Base-by-base conservation (phyloP, 495 filamentous ascomycete genomes). In the Cenococcum geophilum region DNA sequence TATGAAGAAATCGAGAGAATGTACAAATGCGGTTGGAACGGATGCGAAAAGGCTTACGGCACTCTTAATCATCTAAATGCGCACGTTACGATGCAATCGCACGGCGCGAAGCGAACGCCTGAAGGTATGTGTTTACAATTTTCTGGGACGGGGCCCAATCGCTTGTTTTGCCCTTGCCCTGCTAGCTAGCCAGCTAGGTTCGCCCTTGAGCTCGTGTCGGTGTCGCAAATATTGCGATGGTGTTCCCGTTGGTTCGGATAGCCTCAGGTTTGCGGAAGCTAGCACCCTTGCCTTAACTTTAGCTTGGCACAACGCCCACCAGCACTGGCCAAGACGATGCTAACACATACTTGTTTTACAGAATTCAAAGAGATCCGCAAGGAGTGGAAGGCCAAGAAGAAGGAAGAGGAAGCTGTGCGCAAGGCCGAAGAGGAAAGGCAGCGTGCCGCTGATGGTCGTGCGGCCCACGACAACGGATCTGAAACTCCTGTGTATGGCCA, bases 361-460 rank as follows among this genome's bases (percentile, higher is more conserved):
- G 93, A 97, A 74, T 98, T 98, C 77, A 98, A 98, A 76, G 93
- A 98, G 69, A 97, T 98, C 61, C 89, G 93, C 55, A 96, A 97
- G 73, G 91, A 97, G 72, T 98, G 93, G 93, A 98, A 98, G 75
- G 88, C 89, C 18, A 89, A 92, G 62, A 98, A 97, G 83, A 97
- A 98, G 88, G 93, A 98, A 74, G 93, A 97, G 67, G 93, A 97
- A 60, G 84, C 83, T 59, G 78, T 80, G 70, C 87, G 93, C 67
- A 97, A 97, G 81, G 88, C 86, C 21, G 88, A 89, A 4, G 93
- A 97, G 67, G 93, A 97, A 65, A 84, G 90, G 59, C 83, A 88
- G 62, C 88, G 90, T 51, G 83, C 84, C 40, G 80, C 80, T 27
- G 86, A 87, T 45, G 76, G 75, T 21, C 81, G 83, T 36, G 71